phyloP scores from a whole-genome alignment of 805 yeast species.

The Kodamaea restingae region DNA sequence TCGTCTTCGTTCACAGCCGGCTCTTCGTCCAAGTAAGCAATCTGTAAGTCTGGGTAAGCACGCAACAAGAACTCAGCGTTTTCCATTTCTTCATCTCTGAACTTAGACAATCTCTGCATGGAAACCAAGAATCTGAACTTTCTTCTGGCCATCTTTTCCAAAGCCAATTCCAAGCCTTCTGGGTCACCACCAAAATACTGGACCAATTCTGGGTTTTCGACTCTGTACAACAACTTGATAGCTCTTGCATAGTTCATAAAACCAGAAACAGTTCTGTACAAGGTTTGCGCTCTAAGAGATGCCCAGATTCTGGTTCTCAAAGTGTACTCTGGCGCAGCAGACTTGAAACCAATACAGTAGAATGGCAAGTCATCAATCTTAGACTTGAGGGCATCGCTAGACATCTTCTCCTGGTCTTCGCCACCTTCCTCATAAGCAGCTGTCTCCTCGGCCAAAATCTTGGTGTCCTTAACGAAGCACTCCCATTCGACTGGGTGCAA shows the following conservation, averaged over 20 bases:
- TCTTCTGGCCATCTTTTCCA: slow-evolving; percentile 82
- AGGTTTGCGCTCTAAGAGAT: slow-evolving; percentile 91
- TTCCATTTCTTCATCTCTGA: slow-evolving; percentile 70
- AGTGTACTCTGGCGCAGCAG: slow-evolving; percentile 96
- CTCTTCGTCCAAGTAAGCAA: slow-evolving; percentile 93
- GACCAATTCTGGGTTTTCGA: slow-evolving; percentile 91
- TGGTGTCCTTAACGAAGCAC: slow-evolving; percentile 94
- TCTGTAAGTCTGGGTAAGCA: slow-evolving; percentile 81
- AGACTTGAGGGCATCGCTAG: slow-evolving; percentile 65
- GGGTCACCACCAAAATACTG: slow-evolving; percentile 99
- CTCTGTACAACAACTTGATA: slow-evolving; percentile 85
- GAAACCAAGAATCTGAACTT: slow-evolving; percentile 79
- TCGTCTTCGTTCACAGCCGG: slow-evolving; percentile 70
- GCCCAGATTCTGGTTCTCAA: slow-evolving; percentile 98
- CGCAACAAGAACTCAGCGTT: slow-evolving; percentile 76
- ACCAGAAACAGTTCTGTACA: slow-evolving; percentile 95
- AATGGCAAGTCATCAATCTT: slow-evolving; percentile 91
- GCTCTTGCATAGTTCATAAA: slow-evolving; percentile 98
- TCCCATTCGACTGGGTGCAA: slow-evolving; percentile 97
- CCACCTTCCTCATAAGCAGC: slow-evolving; percentile 61
- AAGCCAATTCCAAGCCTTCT: slow-evolving; percentile 91
- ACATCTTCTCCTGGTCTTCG: slow-evolving; percentile 36
- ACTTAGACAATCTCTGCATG: slow-evolving; percentile 77
- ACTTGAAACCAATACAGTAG: slow-evolving; percentile 94
- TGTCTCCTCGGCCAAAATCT: slow-evolving; percentile 90